Evolutionary conservation across 495 filamentous ascomycete species (phyloP).

Genomic region (Penicillium atrosanguineum): DNA sequence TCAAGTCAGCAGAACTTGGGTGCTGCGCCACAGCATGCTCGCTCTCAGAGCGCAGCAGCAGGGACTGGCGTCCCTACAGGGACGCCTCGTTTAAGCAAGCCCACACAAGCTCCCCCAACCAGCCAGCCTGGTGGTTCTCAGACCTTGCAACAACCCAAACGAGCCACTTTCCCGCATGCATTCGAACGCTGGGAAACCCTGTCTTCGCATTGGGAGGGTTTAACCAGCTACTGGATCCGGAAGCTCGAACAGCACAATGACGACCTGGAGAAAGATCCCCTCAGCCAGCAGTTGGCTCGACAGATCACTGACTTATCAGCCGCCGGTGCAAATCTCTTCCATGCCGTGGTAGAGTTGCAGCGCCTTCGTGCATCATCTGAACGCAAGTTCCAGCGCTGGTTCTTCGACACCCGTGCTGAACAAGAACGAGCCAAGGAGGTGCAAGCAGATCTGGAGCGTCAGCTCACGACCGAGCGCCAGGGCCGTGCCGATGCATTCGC

Average conservation of each 20-base stretch:
- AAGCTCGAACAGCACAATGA: slow-evolving; percentile 85
- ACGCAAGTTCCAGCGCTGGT: slow-evolving; percentile 98
- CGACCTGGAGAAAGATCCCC: slow-evolving; percentile 74
- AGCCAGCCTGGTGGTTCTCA: slow-evolving; percentile 34
- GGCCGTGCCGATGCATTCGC: slow-evolving; percentile 62
- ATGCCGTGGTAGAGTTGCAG: slow-evolving; percentile 94
- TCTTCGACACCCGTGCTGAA: slow-evolving; percentile 88
- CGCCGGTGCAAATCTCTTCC: slow-evolving; percentile 94
- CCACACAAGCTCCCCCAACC: slow-evolving; percentile 26
- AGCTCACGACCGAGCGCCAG: slow-evolving; percentile 69
- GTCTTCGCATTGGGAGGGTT: slow-evolving; percentile 96
- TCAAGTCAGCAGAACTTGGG: slow-evolving; percentile 31
- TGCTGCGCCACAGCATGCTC: slow-evolving; percentile 21
- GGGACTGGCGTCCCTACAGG: slow-evolving; percentile 18
- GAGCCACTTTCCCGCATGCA: slow-evolving; percentile 80
- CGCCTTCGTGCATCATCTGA: slow-evolving; percentile 94
- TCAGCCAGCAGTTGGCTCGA: slow-evolving; percentile 82
- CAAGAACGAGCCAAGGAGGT: slow-evolving; percentile 82
- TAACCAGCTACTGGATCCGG: slow-evolving; percentile 96
- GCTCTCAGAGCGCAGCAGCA: slow-evolving; percentile 30
- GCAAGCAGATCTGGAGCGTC: slow-evolving; percentile 74
- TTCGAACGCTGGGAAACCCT: slow-evolving; percentile 97
- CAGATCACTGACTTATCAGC: slow-evolving; percentile 96
- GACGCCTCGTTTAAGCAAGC: slow-evolving; percentile 13
- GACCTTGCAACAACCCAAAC: slow-evolving; percentile 35